These are phyloP conservation scores for Metschnikowia cubensis DNA, from an alignment of 805 yeast species.

Conservation along the genomic window DNA sequence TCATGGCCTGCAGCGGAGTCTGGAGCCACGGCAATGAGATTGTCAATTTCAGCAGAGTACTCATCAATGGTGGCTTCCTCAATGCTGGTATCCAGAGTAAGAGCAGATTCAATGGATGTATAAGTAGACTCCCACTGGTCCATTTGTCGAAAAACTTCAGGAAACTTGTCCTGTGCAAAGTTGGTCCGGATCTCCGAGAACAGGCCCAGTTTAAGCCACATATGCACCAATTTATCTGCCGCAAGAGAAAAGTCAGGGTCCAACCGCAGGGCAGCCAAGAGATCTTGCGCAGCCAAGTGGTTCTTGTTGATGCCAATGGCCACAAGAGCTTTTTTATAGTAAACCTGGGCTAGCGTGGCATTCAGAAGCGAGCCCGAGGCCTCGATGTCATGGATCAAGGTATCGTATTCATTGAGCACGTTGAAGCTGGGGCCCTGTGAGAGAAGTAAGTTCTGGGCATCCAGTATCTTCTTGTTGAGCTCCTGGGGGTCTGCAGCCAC, in stretches of 20 bases:
- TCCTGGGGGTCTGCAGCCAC: neutral
- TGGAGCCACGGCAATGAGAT: conserved; percentile 37
- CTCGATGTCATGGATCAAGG: conserved; percentile 11
- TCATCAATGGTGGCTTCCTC: conserved; percentile 1
- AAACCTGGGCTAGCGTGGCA: conserved; percentile 34
- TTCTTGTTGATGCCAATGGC: conserved; percentile 57
- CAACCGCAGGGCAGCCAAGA: conserved; percentile 43
- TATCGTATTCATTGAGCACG: conserved; percentile 16
- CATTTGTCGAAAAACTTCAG: conserved; percentile 15
- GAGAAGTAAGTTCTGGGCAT: conserved; percentile 16
- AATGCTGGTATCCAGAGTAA: conserved; percentile 8
- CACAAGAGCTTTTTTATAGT: conserved; percentile 58
- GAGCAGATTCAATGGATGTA: conserved; percentile 10
- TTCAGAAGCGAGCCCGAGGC: neutral
- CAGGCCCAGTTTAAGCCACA: conserved; percentile 52
- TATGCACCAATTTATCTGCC: conserved; percentile 42
- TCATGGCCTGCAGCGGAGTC: conserved; percentile 35
- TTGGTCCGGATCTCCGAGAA: conserved; percentile 28
- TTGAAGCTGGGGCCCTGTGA: conserved; percentile 13
- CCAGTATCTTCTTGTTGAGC: conserved; percentile 7
- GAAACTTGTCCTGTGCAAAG: conserved; percentile 10
- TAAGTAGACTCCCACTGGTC: conserved; percentile 17
- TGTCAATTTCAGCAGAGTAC: neutral
- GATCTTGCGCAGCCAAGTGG: conserved; percentile 48
- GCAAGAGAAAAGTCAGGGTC: conserved; percentile 46